These are phyloP conservation scores for Rhododendron vialii DNA, from an alignment of 148 eudicot species.

Conservation along the genomic window DNA sequence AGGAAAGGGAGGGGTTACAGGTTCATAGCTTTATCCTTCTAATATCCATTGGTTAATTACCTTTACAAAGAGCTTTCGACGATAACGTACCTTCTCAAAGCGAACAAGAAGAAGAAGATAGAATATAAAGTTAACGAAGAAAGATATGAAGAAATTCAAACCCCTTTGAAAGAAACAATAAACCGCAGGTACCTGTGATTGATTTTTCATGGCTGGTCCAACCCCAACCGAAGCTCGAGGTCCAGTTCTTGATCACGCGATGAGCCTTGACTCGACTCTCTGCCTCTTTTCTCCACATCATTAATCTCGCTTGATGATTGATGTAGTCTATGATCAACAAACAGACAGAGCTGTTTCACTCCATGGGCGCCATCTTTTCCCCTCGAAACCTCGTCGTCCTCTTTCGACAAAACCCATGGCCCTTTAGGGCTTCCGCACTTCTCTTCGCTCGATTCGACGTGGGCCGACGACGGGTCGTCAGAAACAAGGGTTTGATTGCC, in stretches of 20 bases:
- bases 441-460: background rate
- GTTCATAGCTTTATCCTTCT: background rate
- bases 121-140: too few relatives aligned
- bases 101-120: too few relatives aligned
- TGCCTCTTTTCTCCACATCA: background rate
- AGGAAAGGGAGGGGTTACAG: background rate
- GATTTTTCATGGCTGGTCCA: conserved; percentile 8
- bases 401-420: background rate
- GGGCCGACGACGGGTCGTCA: background rate
- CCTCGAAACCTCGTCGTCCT: background rate
- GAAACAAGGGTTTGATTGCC: background rate
- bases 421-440: background rate
- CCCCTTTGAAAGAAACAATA: background rate
- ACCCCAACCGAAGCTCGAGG: conserved; percentile 42
- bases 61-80: background rate
- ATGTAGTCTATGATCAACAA: background rate
- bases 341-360: background rate
- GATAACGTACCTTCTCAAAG: background rate
- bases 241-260: conserved; percentile 9
- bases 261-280: background rate
- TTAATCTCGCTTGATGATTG: background rate
- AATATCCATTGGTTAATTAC: background rate
- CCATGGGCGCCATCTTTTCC: background rate
- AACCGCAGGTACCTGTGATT: background rate
- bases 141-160: background rate